Conservation (phyloP, 2,329 filamentous ascomycete genomes). For the Aspergillus clavatus region DNA sequence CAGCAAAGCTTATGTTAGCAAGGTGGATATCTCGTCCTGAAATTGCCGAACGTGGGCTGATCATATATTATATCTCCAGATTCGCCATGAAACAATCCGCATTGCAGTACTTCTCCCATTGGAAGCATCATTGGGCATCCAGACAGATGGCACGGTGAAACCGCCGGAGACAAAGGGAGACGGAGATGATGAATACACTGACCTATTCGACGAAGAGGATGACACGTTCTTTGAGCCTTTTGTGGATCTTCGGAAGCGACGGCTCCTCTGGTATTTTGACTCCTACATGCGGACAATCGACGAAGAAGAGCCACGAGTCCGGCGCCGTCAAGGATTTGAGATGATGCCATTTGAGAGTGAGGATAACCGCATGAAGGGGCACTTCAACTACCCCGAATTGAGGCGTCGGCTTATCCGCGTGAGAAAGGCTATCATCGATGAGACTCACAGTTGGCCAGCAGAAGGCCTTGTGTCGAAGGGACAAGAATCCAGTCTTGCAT, state of each 20-base stretch:
- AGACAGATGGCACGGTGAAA: conserved; percentile 46
- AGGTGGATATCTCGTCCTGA: conserved; percentile 50
- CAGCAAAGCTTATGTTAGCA: conserved; percentile 71
- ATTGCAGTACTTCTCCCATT: conserved; percentile 81
- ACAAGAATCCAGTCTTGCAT: conserved; percentile 69
- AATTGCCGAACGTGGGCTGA: neutral
- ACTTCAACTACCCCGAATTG: conserved; percentile 74
- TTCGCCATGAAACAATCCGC: conserved; percentile 82
- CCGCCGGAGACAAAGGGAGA: conserved; percentile 24
- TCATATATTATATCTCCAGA: conserved; percentile 48
- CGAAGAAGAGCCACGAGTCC: conserved; percentile 50
- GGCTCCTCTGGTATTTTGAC: conserved; percentile 95
- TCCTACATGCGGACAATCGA: conserved; percentile 71
- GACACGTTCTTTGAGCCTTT: conserved; percentile 73
- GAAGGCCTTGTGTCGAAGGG: conserved; percentile 61
- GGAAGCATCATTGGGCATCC: conserved; percentile 70
- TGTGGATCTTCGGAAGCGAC: conserved; percentile 80
- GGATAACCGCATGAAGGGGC: conserved; percentile 78
- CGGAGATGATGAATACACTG: conserved; percentile 36
- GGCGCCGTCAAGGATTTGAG: conserved; percentile 61
- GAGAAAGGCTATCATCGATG: conserved; percentile 64
- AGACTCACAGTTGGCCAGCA: conserved; percentile 65
- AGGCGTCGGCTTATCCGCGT: conserved; percentile 64
- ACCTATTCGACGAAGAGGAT: conserved; percentile 42
- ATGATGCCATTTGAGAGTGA: conserved; percentile 81